Conservation (phyloP, 148 eudicot genomes). For the Pharnaceum exiguum region DNA sequence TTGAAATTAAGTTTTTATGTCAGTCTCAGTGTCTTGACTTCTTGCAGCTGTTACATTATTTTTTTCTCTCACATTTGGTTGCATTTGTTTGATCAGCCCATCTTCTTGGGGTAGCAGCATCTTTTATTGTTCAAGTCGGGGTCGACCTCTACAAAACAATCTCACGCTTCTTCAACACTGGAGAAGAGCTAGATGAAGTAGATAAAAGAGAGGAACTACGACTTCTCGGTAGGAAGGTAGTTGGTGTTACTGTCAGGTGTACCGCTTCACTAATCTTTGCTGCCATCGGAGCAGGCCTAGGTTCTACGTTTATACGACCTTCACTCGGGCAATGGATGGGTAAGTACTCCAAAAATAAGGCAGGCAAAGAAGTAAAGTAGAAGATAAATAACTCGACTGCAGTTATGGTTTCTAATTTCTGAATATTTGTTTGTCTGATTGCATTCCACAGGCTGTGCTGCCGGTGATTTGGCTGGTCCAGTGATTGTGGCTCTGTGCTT, state of each 20-base stretch:
- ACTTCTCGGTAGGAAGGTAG: slow-evolving; percentile 54
- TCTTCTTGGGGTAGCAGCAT: slow-evolving; percentile 76
- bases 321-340: slow-evolving; percentile 86
- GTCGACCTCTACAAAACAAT: slow-evolving; percentile 59
- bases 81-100: slow-evolving; percentile 47
- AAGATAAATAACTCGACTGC: neutral
- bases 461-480: slow-evolving; percentile 86
- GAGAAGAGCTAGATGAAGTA: slow-evolving; percentile 37
- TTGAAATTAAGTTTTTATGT: neutral
- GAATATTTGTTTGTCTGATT: neutral
- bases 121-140: slow-evolving; percentile 92
- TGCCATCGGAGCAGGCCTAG: slow-evolving; percentile 82
- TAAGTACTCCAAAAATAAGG: slow-evolving; percentile 30
- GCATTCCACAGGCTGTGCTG: slow-evolving; percentile 59
- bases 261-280: slow-evolving; percentile 74
- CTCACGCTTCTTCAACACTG: slow-evolving; percentile 27
- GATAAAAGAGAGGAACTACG: slow-evolving; percentile 40
- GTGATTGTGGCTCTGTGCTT: slow-evolving; percentile 47
- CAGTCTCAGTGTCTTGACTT: neutral
- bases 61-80: neutral
- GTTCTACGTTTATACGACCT: slow-evolving; percentile 65
- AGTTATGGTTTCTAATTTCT: neutral
- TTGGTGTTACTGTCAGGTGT: slow-evolving; percentile 51
- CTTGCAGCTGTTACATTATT: neutral
- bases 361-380: neutral